Conservation (phyloP, 306 rosid genomes). For the Lathyrus aphaca region DNA sequence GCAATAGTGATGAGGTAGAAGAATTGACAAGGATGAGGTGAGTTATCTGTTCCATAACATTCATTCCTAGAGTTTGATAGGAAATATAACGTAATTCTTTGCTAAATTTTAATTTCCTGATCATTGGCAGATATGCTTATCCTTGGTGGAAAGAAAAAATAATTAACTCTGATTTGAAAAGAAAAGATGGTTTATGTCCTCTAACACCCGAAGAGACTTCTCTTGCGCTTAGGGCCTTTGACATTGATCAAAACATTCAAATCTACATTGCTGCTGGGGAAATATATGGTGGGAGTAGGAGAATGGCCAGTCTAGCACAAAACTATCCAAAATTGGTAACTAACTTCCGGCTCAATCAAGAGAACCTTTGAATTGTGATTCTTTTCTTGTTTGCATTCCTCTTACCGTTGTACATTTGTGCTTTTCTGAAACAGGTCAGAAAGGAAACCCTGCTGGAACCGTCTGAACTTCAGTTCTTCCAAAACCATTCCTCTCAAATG, state of each 20-base stretch:
- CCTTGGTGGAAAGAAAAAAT: slow-evolving; percentile 97
- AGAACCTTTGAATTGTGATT: not conserved
- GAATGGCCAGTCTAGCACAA: slow-evolving; percentile 75
- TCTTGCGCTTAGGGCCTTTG: slow-evolving; percentile 77
- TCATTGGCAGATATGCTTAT: slow-evolving; percentile 62
- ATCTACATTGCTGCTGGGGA: slow-evolving; percentile 88
- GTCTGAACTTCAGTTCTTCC: slow-evolving; percentile 80
- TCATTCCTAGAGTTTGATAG: slow-evolving; percentile 23
- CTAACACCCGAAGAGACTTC: slow-evolving; percentile 96
- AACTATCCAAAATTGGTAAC: slow-evolving; percentile 79
- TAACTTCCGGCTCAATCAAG: slow-evolving; percentile 23
- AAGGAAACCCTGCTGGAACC: slow-evolving; percentile 85
- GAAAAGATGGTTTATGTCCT: slow-evolving; percentile 93
- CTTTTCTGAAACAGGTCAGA: slow-evolving; percentile 67
- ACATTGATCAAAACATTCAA: slow-evolving; percentile 73
- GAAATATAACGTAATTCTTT: not conserved
- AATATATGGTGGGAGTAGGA: slow-evolving; percentile 56
- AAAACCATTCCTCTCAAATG: slow-evolving; percentile 95
- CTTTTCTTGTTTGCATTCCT: slow-evolving; percentile 14
- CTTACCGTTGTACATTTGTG: slow-evolving; percentile 25
- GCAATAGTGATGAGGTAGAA: slow-evolving; percentile 80
- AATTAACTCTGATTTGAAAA: slow-evolving; percentile 80
- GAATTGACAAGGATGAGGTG: slow-evolving; percentile 97
- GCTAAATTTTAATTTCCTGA: slow-evolving; percentile 12
- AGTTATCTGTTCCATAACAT: slow-evolving; percentile 29